These are phyloP conservation scores for Schizothecium vesticola DNA, from an alignment of 495 filamentous ascomycete genomes.

Conservation along the genomic window DNA sequence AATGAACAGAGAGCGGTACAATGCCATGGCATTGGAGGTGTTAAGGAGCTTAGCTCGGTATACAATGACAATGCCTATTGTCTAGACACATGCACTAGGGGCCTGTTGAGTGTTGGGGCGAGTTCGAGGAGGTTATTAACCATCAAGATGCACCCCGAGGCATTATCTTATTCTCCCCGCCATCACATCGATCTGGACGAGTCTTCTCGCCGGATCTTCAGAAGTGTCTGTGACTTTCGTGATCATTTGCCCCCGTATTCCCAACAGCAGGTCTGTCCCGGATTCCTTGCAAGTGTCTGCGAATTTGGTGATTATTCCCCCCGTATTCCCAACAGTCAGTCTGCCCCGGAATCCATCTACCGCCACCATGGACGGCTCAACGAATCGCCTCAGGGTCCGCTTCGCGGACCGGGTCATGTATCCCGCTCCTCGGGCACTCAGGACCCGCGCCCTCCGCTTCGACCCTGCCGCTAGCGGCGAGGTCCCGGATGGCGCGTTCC, in stretches of 20 bases:
- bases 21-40: neutral
- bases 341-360: neutral
- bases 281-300: neutral
- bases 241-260: no score
- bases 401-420: neutral
- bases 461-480: no score
- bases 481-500: no score
- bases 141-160: neutral
- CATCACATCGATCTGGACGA: neutral
- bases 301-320: neutral
- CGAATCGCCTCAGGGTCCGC: neutral
- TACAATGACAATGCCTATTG: neutral
- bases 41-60: neutral
- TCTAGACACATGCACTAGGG: neutral
- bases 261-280: no score
- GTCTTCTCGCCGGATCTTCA: neutral
- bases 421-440: no score
- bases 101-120: neutral
- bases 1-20: neutral
- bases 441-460: no score
- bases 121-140: neutral
- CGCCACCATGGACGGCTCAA: neutral
- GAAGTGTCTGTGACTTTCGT: neutral
- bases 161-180: neutral
- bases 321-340: neutral